Conservation (phyloP, 768 basidiomycete species). For the Boletus rubroflammeus region DNA sequence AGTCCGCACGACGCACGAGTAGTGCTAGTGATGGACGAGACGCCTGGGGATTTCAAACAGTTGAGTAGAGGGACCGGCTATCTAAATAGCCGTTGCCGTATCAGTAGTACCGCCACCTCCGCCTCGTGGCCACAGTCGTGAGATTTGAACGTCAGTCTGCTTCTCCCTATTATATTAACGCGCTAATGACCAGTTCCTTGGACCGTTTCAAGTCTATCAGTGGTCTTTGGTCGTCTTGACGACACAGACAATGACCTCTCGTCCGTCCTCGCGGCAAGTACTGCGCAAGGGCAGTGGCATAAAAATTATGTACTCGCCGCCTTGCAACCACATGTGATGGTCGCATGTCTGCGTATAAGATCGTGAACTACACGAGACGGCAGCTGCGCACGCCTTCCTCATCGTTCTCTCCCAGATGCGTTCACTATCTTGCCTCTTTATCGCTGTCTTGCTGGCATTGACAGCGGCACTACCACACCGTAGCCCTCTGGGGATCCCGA, state of each 20-base stretch:
- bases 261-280: background rate
- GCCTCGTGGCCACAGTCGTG: background rate
- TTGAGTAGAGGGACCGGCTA: background rate
- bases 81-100: background rate
- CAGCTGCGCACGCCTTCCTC: background rate
- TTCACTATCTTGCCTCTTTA: conserved; percentile 1
- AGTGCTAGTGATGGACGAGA: background rate
- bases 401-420: conserved; percentile 10
- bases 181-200: background rate
- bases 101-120: background rate
- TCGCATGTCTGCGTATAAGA: conserved; percentile 3
- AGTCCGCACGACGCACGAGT: background rate
- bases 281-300: background rate
- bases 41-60: background rate
- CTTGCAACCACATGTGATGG: background rate
- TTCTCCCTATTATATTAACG: background rate
- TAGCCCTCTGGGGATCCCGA: conserved; percentile 14
- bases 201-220: background rate
- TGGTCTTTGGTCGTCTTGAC: background rate
- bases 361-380: background rate
- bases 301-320: background rate
- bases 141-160: background rate
- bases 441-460: conserved; percentile 13
- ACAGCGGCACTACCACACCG: conserved; percentile 15
- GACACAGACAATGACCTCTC: background rate